Evolutionary conservation across 2,329 filamentous ascomycete genomes (phyloP), one percentile per base, ranked within the genome.

Genomic region (Fusarium dlaminii): DNA sequence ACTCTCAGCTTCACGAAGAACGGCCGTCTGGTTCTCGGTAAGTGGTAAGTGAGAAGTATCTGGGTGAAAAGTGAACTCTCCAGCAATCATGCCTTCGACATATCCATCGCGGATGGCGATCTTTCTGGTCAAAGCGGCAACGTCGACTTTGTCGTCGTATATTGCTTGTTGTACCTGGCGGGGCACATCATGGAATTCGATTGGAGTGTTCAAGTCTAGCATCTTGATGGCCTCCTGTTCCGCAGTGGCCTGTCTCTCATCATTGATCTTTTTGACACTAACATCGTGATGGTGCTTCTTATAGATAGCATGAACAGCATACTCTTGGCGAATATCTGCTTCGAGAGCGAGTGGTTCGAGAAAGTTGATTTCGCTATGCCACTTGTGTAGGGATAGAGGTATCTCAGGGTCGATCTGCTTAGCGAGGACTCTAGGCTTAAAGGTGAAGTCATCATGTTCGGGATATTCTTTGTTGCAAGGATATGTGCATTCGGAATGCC

Each of bases 71-170:
- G 63, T 74, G 36, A 77, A 75, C 13, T 68, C 59, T 27, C 74
- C 74, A 7, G 75, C 75, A 49, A 77, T 70, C 5, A 39, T 43
- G 29, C 69, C 74, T 22, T 76, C 75, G 4, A 75, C 52, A 22
- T 42, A 48, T 14, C 65, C 74, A 34, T 77, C 67, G 32, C 66
- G 70, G 22, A 75, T 55, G 5, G 62, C 49, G 2, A 77, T 57
- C 39, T 72, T 68, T 39, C 64, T 49, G 45, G 70, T 60, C 14
- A 61, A 52, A 8, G 55, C 59, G 12, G 72, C 51, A n/a, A 75
- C 29, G 1, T 63, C 45, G 12, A 29, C 30, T 17, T 76, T 75
- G 12, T 68, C 46, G 1, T 61, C 29, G 34, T 58, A 65, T 34
- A 77, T 63, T 10, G 14, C 29, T 8, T 57, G 46, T 20, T 68